Conservation (phyloP, 2,329 filamentous ascomycete species). For the Colletotrichum shisoi region DNA sequence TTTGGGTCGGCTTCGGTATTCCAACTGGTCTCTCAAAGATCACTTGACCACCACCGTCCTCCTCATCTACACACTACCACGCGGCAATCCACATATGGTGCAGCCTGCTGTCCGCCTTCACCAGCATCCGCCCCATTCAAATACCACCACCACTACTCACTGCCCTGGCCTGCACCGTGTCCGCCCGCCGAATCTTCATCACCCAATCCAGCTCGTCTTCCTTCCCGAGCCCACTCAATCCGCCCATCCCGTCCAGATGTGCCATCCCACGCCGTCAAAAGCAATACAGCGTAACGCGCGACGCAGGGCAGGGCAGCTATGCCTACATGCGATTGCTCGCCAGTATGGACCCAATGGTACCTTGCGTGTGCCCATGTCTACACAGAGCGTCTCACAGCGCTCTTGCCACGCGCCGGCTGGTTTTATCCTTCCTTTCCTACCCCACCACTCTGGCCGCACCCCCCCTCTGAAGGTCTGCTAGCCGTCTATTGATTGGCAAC, state of each 20-base stretch:
- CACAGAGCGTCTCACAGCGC: background rate
- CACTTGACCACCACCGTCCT: background rate
- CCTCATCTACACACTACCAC: background rate
- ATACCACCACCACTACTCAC: slow-evolving; percentile 6
- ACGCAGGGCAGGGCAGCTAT: background rate
- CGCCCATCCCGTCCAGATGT: slow-evolving; percentile 3
- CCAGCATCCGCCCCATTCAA: background rate
- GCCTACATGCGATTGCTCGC: background rate
- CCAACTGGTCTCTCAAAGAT: background rate
- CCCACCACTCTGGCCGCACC: no score
- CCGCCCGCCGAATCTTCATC: slow-evolving; percentile 28
- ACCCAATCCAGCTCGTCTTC: slow-evolving; percentile 31
- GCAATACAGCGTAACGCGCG: background rate
- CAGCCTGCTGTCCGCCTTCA: slow-evolving; percentile 6
- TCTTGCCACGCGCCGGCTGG: background rate
- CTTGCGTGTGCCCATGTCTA: background rate
- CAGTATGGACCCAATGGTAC: background rate
- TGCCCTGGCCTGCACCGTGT: slow-evolving; percentile 8
- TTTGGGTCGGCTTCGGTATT: no score
- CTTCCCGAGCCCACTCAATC: slow-evolving; percentile 14
- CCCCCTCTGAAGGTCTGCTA: no score
- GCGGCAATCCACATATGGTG: background rate
- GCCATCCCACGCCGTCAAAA: slow-evolving; percentile 5
- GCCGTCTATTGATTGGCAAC: no score
- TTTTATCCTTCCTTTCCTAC: no score